phyloP scores from a whole-genome alignment of 2,329 filamentous ascomycete species.

The Trichoderma oligosporum region DNA sequence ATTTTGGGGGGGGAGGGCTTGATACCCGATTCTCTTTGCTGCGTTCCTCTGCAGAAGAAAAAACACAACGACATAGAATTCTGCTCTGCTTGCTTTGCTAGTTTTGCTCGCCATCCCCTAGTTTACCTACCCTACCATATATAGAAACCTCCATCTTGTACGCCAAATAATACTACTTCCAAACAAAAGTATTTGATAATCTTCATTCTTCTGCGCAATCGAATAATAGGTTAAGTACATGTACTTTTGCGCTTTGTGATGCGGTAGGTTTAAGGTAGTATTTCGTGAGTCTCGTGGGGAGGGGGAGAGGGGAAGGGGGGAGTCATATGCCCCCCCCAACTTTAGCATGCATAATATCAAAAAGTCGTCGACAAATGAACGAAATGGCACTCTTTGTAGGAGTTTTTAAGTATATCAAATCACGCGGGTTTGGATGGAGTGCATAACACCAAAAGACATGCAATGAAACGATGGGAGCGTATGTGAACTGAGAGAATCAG shows the following conservation, averaged over 20 bases:
- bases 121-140: neutral
- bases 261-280: too few relatives aligned
- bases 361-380: neutral
- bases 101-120: neutral
- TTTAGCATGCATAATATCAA: neutral
- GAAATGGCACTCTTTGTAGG: neutral
- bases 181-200: neutral
- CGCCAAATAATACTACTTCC: neutral
- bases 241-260: neutral
- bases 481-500: too few relatives aligned
- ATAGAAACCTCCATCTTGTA: neutral
- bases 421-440: too few relatives aligned
- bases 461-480: too few relatives aligned
- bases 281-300: neutral
- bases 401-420: neutral
- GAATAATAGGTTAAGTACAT: neutral
- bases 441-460: too few relatives aligned
- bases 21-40: constrained; percentile 13
- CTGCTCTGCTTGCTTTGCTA: neutral
- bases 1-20: neutral
- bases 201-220: too few relatives aligned
- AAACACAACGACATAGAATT: constrained; percentile 5
- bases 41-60: neutral
- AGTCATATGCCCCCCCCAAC: constrained; percentile 5
- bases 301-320: too few relatives aligned